Evolutionary conservation across 2,329 filamentous ascomycete genomes (phyloP), one percentile per base, ranked within the genome.

Genomic region (Penicillium freii): DNA sequence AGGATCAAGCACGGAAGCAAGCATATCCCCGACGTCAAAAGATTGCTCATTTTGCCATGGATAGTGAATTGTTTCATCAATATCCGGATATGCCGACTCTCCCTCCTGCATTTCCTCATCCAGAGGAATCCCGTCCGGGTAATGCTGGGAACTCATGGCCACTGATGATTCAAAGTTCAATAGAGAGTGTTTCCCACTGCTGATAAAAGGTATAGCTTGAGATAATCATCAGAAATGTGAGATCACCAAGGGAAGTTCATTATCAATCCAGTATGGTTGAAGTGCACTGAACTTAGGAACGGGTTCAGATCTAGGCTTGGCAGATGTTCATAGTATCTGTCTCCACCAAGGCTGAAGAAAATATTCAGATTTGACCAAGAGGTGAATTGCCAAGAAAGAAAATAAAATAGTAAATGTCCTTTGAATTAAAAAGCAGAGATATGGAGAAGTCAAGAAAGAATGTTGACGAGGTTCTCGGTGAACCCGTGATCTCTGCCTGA

Each of bases 51-150:
- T 64, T 52, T 71, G 70, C 72, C 70, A 74, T 43, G 69, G 66
- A 33, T 73, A 73, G n/a, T 70, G 69, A 15, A 69, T 38, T 4
- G 59, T 60, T 54, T 73, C 71, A 57, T 72, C 68, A 56, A 72
- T 69, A 49, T 73, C 71, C 10, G 72, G 71, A 56, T 74, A 74
- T 34, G 46, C 53, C 23, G 64, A 60, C 31, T 69, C 61, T 57
- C 65, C 62, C 7, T 59, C 40, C 6, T 63, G 58, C 33, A 44
- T 38, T 33, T 70, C 62, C 56, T 68, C 65, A 6, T 58, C 40
- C 4, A 62, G 56, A 50, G 46, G 39, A 43, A 53, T 51, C 47
- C 55, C 59, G n/a, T 57, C 49, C 4, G 59, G 64, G 31, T 46
- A 59, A 50, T 63, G 57, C 9, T 51, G 55, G 25, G 60, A 59